These are phyloP conservation scores for Penicillium riverlandense DNA, from an alignment of 495 filamentous ascomycete species.

Conservation along the genomic window DNA sequence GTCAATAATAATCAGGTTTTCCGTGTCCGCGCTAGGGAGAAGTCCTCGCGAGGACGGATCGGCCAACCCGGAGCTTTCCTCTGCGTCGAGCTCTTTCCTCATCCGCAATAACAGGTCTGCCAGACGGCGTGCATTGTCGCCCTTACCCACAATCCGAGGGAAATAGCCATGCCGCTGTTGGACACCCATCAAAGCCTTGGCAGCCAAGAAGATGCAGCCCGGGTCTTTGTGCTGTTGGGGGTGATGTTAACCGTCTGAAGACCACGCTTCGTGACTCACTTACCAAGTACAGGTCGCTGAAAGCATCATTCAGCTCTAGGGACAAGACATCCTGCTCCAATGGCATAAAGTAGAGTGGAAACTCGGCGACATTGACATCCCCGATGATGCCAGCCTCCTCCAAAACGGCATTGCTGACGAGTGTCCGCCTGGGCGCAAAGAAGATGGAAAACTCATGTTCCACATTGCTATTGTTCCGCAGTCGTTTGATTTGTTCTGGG, in stretches of 20 bases:
- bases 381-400: conserved; percentile 92
- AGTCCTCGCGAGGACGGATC: conserved; percentile 54
- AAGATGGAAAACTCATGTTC: conserved; percentile 94
- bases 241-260: neutral
- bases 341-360: conserved; percentile 83
- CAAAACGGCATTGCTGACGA: conserved; percentile 84
- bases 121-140: conserved; percentile 82
- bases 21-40: conserved; percentile 80
- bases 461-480: conserved; percentile 74
- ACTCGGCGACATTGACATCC: conserved; percentile 80
- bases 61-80: conserved; percentile 56
- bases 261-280: conserved; percentile 5
- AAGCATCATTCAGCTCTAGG: conserved; percentile 80
- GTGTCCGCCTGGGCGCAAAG: conserved; percentile 85
- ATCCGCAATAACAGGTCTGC: conserved; percentile 87
- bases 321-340: conserved; percentile 88
- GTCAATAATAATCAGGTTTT: conserved; percentile 91
- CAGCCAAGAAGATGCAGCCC: conserved; percentile 77
- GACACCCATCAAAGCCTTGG: conserved; percentile 90
- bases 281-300: conserved; percentile 79
- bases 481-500: conserved; percentile 82
- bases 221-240: conserved; percentile 69
- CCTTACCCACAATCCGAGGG: conserved; percentile 92
- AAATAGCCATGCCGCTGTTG: conserved; percentile 91
- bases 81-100: conserved; percentile 81